phyloP scores from a whole-genome alignment of 192 early-diverging fungal species.

The Thamnidium elegans region DNA sequence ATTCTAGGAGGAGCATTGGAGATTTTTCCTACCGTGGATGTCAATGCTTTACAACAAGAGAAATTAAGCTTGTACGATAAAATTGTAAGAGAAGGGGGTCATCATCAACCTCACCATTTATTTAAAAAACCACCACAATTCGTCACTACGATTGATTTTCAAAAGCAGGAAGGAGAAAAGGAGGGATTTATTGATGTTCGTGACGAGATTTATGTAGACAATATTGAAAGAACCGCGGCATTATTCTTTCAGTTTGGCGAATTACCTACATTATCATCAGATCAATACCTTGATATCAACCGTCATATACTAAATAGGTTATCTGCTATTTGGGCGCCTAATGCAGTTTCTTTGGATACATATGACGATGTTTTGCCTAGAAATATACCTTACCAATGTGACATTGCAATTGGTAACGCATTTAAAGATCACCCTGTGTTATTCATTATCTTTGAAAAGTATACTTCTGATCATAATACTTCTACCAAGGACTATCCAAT shows the following conservation, averaged over 20 bases:
- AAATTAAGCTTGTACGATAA: slow-evolving; percentile 17
- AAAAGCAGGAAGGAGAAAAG: slow-evolving; percentile 16
- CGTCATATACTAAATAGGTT: slow-evolving; percentile 8
- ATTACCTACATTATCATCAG: neutral
- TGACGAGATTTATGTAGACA: slow-evolving; percentile 33
- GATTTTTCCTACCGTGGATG: slow-evolving; percentile 21
- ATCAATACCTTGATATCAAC: slow-evolving; percentile 1
- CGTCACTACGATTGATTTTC: slow-evolving; percentile 9
- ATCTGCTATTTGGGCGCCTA: slow-evolving; percentile 19
- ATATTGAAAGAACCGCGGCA: slow-evolving; percentile 25
- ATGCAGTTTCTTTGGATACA: slow-evolving; percentile 15
- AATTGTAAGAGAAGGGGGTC: neutral
- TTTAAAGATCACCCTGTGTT: slow-evolving; percentile 34
- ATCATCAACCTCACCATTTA: neutral
- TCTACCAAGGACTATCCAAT: neutral
- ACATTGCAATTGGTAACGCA: slow-evolving; percentile 29
- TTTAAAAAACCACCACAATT: slow-evolving; percentile 20
- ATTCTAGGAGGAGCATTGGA: slow-evolving; percentile 15
- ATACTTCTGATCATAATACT: neutral
- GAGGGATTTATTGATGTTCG: slow-evolving; percentile 12
- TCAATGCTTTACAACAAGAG: slow-evolving; percentile 18
- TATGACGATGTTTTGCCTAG: slow-evolving; percentile 32
- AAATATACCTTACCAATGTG: slow-evolving; percentile 23
- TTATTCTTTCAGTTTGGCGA: slow-evolving; percentile 13
- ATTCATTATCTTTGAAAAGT: slow-evolving; percentile 23